Base-by-base conservation (phyloP, 2,329 filamentous ascomycete genomes). In the Ambrosiella xylebori region DNA sequence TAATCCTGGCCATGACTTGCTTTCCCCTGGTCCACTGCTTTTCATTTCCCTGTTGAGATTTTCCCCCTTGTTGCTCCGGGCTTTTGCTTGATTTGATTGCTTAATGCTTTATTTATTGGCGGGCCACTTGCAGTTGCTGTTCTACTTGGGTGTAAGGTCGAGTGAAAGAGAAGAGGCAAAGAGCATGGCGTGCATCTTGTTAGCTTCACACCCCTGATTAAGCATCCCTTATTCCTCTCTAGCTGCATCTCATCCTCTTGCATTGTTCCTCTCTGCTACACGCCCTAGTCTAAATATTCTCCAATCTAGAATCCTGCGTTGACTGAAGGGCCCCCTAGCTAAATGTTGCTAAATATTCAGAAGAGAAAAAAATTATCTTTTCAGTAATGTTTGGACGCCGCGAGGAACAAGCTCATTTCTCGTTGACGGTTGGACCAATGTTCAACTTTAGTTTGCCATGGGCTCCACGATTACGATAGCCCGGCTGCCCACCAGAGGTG, bases 31-130 rank as follows among this genome's bases (percentile, higher is more conserved):
- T 44, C 47, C 50, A 40, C 56, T 58, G 49, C 39, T 58, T 50
- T 41, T 58, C 56, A 58, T 58, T 58, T 58, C 56, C 56, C 50
- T 44, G n/a, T 40, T 54, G n/a, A 54, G 56, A 58, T 58, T 58
- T 39, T 12, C 39, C 39, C n/a, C 44, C 44, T 8, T 47, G 44
- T 17, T 47, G 44, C n/a, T 57, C 27, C 44, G 15, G 27, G 40
- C 40, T 41, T 12, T 11, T 41, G 40, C 40, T 41, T 47, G 5
- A 47, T 47, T 47, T 17, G n/a, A 47, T n/a, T 41, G 40, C 40
- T 41, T n/a, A 12, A 41, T 41, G 40, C 40, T 41, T 11, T 41
- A 8, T 2, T 12, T 3, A 11, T 41, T 41, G 11, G n/a, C 40
- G n/a, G 11, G 11, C 11, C 11, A 12, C 40, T 41, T 41, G 40